These are phyloP conservation scores for Hypoxylon sp. DNA, from an alignment of 2,329 filamentous ascomycete species.

Conservation along the genomic window DNA sequence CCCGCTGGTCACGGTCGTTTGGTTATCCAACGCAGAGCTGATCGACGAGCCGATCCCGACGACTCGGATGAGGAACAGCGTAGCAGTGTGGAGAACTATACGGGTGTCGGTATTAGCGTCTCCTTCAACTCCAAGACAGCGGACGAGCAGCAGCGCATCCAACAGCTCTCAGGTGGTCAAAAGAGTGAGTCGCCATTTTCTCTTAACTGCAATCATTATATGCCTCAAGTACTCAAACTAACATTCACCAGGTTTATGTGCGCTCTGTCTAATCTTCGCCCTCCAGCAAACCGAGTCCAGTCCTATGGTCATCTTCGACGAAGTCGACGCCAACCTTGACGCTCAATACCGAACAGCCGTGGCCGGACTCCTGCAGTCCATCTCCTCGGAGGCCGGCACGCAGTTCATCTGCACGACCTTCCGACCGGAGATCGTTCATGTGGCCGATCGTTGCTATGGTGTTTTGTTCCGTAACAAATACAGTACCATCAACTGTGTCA, in stretches of 20 bases:
- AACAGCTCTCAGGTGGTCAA: constrained; percentile 95
- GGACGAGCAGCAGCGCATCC: constrained; percentile 97
- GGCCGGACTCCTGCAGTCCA: constrained; percentile 84
- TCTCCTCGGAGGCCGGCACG: constrained; percentile 71
- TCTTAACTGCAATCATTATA: too few relatives aligned
- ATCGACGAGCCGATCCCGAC: constrained; percentile 70
- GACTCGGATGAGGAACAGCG: constrained; percentile 75
- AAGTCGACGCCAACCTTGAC: constrained; percentile 98
- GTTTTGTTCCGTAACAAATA: constrained; percentile 95
- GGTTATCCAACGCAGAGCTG: constrained; percentile 90
- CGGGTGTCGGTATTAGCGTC: constrained; percentile 93
- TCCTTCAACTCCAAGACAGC: constrained; percentile 97
- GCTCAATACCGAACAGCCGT: constrained; percentile 98
- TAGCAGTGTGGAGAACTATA: constrained; percentile 89
- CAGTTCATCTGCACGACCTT: constrained; percentile 99
- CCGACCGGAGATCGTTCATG: constrained; percentile 92
- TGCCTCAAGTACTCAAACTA: too few relatives aligned
- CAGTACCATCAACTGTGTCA: constrained; percentile 90
- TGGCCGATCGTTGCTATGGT: constrained; percentile 97
- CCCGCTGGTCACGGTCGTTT: constrained; percentile 91
- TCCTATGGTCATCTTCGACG: constrained; percentile 98
- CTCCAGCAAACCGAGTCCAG: constrained; percentile 97
- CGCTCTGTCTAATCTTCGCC: constrained; percentile 97
- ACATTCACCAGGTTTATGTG: constrained; percentile 88
- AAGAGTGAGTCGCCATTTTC: constrained; percentile 75